phyloP scores from a whole-genome alignment of 495 filamentous ascomycete genomes.

The Podospora comata region DNA sequence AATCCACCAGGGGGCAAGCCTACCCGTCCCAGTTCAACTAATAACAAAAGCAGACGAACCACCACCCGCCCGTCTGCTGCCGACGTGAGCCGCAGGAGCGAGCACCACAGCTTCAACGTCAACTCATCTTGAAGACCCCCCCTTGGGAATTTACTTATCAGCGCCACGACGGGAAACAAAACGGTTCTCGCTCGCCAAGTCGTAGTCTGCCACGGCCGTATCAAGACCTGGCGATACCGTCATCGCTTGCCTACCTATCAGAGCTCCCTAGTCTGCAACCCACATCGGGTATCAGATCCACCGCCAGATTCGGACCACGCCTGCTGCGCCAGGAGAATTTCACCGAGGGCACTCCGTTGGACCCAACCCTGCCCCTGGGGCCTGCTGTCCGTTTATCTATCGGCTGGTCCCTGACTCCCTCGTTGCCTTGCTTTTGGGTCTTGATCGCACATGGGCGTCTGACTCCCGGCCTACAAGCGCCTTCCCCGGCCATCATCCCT shows the following conservation, averaged over 20 bases:
- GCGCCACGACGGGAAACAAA: slow-evolving; percentile 31
- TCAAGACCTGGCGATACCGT: slow-evolving; percentile 25
- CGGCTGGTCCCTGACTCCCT: slow-evolving; percentile 22
- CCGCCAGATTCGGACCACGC: slow-evolving; percentile 28
- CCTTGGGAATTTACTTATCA: slow-evolving; percentile 25
- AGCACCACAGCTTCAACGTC: not conserved
- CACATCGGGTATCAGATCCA: slow-evolving; percentile 31
- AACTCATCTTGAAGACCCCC: not conserved
- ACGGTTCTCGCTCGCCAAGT: slow-evolving; percentile 20
- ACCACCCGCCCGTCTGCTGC: not conserved
- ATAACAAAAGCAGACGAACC: not conserved
- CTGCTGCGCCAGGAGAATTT: slow-evolving; percentile 27
- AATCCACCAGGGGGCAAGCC: not conserved
- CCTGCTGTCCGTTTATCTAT: slow-evolving; percentile 33
- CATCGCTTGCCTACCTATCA: slow-evolving; percentile 32
- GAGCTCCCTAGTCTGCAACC: slow-evolving; percentile 12
- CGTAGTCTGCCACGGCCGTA: slow-evolving; percentile 17
- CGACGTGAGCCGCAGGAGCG: not conserved
- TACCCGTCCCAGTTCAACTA: not conserved
- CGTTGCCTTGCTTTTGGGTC: slow-evolving; percentile 24
- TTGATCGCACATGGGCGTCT: slow-evolving; percentile 27
- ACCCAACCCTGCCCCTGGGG: slow-evolving; percentile 12
- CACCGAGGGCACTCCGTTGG: slow-evolving; percentile 26
- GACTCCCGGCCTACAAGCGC: slow-evolving; percentile 21
- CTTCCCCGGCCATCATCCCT: slow-evolving; percentile 9